phyloP scores from a whole-genome alignment of 352 stramenopile species.

The Globisporangium acanthophoron region DNA sequence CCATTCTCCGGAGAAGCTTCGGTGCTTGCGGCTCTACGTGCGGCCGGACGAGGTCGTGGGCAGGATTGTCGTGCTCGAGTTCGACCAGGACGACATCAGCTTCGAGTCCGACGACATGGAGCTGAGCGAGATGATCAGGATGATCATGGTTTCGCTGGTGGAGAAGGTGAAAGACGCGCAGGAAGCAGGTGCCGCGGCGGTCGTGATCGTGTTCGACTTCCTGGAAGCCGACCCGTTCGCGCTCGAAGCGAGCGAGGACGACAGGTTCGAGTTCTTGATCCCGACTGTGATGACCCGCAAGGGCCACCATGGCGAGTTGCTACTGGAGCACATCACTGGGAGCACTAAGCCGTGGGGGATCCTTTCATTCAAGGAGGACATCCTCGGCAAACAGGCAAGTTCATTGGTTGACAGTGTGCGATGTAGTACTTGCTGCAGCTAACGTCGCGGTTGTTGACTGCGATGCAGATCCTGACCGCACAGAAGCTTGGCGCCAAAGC shows the following conservation, averaged over 20 bases:
- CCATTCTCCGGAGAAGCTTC: slow-evolving; percentile 62
- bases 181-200: slow-evolving; percentile 39
- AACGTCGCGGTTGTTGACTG: neutral
- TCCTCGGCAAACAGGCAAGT: slow-evolving; percentile 53
- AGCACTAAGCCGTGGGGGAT: slow-evolving; percentile 29
- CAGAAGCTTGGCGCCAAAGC: slow-evolving; percentile 64
- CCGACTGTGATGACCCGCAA: slow-evolving; percentile 68
- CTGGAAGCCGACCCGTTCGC: slow-evolving; percentile 62
- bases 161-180: slow-evolving; percentile 72
- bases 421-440: neutral
- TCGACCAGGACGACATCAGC: slow-evolving; percentile 51
- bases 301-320: slow-evolving; percentile 36
- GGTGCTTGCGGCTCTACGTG: slow-evolving; percentile 54
- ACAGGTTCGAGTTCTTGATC: slow-evolving; percentile 51
- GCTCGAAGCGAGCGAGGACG: slow-evolving; percentile 42
- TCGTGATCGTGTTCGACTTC: slow-evolving; percentile 66
- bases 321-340: slow-evolving; percentile 41
- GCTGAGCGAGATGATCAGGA: slow-evolving; percentile 46
- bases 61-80: slow-evolving; percentile 65
- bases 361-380: slow-evolving; percentile 61
- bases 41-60: slow-evolving; percentile 58
- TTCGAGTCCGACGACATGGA: slow-evolving; percentile 51
- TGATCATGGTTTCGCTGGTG: slow-evolving; percentile 65
- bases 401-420: slow-evolving; percentile 3
- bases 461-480: slow-evolving; percentile 39